Base-by-base conservation (phyloP, 1,284 basidiomycete species). In the Trametes pubescens region DNA sequence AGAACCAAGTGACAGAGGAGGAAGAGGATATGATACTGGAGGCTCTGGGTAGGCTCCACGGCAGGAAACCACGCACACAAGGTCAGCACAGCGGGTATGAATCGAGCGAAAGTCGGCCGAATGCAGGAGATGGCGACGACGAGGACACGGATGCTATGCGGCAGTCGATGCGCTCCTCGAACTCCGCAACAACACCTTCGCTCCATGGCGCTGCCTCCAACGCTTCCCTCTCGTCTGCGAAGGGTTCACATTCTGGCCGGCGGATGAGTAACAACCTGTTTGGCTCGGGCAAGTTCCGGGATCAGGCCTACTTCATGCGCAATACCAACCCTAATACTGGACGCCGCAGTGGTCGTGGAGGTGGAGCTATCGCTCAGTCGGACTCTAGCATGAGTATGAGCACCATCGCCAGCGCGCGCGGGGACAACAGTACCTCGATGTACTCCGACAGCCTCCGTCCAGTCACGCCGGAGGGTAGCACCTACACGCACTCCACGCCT, bases 241-340 rank as follows among this genome's bases (percentile, higher is more conserved):
- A 73, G 63, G 67, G 68, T 69, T 73, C 76, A 29, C 70, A 75
- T 38, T 82, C 84, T 43, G 79, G 80, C 63, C 89, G 90, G 76
- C 84, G 92, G 55, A 90, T 91, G 74, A 93, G 91, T 79, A 93
- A 93, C 74, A 93, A 93, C 72, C 79, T 94, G 57, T 93, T 93
- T 69, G 89, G 90, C 48, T 92, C 91, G n/a, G 87, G 88, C 34
- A 83, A 87, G 63, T 82, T 92, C 69, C 83, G 88, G 59, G 92
- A 94, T 74, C 86, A 91, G 72, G 81, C 81, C 9, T 91, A 92
- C 75, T 75, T 90, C 75, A 75, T 89, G 68, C 86, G 88, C 64
- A 84, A 81, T 69, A 80, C 84, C 40, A 67, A 73, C 22, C 72
- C 80, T 14, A 67, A 73, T 24, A 73, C 80, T 14, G 80, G 81